Base-by-base conservation (phyloP, 2,329 filamentous ascomycete genomes). In the Apiospora phragmitis region DNA sequence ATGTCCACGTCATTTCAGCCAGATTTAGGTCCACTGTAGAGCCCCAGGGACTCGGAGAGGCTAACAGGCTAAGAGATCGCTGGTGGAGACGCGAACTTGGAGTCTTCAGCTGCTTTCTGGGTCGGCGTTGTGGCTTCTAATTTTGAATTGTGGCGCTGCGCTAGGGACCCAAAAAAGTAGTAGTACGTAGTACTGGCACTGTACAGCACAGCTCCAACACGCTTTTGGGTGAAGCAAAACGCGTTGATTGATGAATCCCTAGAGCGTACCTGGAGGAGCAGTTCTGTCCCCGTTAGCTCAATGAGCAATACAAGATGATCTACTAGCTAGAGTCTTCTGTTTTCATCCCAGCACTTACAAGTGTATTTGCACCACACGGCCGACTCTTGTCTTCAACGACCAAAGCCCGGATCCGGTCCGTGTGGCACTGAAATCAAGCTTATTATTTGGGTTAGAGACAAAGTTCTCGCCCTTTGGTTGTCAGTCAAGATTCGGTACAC, bases 21-120 rank as follows among this genome's bases (percentile, higher is more conserved):
- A 59, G 51, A 59, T 59, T 59, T 59, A 6, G 49, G 12, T 55
- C 49, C 51, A 59, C 51, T n/a, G 29, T 35, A 59, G 5, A 9
- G 51, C 51, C 26, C 51, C 16, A 32, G 49, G 51, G 29, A 32
- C 32, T 59, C 16, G 51, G 51, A 35, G 51, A 59, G n/a, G 51
- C 51, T 59, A 59, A 35, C 29, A 59, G n/a, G 51, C 51, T 59
- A 59, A 59, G 51, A 59, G 51, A 59, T 59, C 51, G 51, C 26
- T 7, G 16, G 51, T 59, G 49, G 47, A 16, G 47, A 51, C 47
- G 38, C 38, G 38, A 41, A 41, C 38, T 41, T 8, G 38, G 7
- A n/a, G 6, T 45, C 43, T 45, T 8, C 18, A 45, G 18, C 43
- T 29, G 12, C 47, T 26, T 26, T 24, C 11, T 51, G 47, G 43